Evolutionary conservation across 805 yeast genomes (phyloP).

Genomic region (Metschnikowia koreensis): DNA sequence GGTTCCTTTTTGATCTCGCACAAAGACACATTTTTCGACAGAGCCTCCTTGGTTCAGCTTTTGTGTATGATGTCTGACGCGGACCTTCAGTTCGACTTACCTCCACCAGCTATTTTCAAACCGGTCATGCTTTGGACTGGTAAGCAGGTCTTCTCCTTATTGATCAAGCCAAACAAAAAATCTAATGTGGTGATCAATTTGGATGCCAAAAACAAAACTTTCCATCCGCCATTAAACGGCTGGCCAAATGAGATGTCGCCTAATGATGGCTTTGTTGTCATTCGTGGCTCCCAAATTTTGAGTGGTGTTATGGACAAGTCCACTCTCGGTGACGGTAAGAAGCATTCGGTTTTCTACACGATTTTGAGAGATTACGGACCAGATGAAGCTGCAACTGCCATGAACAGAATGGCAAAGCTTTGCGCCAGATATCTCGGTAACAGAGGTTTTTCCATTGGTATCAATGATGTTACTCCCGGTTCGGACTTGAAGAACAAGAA

Average conservation of each 20-base stretch:
- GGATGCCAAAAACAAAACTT: slow-evolving; percentile 93
- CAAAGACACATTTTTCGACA: slow-evolving; percentile 89
- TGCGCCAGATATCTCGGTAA: slow-evolving; percentile 95
- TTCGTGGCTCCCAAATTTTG: slow-evolving; percentile 83
- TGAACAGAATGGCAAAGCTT: slow-evolving; percentile 99
- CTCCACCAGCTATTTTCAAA: slow-evolving; percentile 91
- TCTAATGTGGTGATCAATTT: slow-evolving; percentile 84
- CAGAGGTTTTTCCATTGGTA: slow-evolving; percentile 96
- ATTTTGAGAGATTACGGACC: slow-evolving; percentile 97
- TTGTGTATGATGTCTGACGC: slow-evolving; percentile 97
- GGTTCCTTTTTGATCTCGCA: slow-evolving; percentile 91
- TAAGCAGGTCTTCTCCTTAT: slow-evolving; percentile 85
- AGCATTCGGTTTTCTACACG: slow-evolving; percentile 93
- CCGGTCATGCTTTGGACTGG: slow-evolving; percentile 96
- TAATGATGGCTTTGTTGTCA: slow-evolving; percentile 90
- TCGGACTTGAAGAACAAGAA: slow-evolving; percentile 68
- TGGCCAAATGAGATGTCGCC: slow-evolving; percentile 93
- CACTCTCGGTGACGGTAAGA: slow-evolving; percentile 95
- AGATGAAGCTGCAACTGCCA: slow-evolving; percentile 88
- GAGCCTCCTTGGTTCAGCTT: slow-evolving; percentile 78
- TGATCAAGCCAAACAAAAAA: slow-evolving; percentile 75
- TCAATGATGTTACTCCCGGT: slow-evolving; percentile 95
- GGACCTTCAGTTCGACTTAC: slow-evolving; percentile 79
- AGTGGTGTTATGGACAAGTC: slow-evolving; percentile 98
- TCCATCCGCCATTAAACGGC: slow-evolving; percentile 67